phyloP scores from a whole-genome alignment of 306 rosid species.

The Leucaena leucocephala region DNA sequence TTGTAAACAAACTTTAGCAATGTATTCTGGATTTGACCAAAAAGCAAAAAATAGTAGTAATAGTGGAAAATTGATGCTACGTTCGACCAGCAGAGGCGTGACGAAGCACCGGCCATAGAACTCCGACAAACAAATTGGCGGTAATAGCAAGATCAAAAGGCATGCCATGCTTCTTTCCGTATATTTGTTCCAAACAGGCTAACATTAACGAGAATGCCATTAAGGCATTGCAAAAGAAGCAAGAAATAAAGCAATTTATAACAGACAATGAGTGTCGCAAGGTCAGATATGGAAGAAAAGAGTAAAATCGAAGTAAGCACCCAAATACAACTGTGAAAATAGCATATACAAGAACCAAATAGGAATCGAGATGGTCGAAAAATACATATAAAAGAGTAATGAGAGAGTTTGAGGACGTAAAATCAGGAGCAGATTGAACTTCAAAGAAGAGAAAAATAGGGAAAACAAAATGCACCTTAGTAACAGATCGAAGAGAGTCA shows the following conservation, averaged over 20 bases:
- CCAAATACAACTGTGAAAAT: background rate
- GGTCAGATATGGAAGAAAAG: slow-evolving; percentile 28
- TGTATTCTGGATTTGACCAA: background rate
- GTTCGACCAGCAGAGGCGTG: background rate
- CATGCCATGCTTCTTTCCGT: slow-evolving; percentile 23
- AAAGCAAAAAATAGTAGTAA: slow-evolving; percentile 11
- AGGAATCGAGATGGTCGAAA: background rate
- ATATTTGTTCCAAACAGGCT: slow-evolving; percentile 38
- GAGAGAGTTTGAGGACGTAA: background rate
- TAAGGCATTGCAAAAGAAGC: slow-evolving; percentile 13
- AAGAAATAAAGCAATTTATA: background rate
- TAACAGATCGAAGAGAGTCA: slow-evolving; percentile 57
- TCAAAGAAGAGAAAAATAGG: background rate
- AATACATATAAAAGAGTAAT: background rate
- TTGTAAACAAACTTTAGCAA: background rate
- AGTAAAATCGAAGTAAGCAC: slow-evolving; percentile 15
- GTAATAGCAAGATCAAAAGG: slow-evolving; percentile 27
- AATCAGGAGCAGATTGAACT: slow-evolving; percentile 21
- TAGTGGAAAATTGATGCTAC: slow-evolving; percentile 11
- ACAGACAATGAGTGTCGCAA: background rate
- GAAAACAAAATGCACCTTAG: slow-evolving; percentile 35
- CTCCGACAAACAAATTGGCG: background rate
- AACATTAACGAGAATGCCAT: slow-evolving; percentile 16
- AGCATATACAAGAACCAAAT: slow-evolving; percentile 1
- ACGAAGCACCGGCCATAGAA: background rate